Percentiles rank a stretch among this genome's conserved stretches.
phyloP scores from a whole-genome alignment of 169 alveolate species.

The Cryptosporidium viatorum region DNA sequence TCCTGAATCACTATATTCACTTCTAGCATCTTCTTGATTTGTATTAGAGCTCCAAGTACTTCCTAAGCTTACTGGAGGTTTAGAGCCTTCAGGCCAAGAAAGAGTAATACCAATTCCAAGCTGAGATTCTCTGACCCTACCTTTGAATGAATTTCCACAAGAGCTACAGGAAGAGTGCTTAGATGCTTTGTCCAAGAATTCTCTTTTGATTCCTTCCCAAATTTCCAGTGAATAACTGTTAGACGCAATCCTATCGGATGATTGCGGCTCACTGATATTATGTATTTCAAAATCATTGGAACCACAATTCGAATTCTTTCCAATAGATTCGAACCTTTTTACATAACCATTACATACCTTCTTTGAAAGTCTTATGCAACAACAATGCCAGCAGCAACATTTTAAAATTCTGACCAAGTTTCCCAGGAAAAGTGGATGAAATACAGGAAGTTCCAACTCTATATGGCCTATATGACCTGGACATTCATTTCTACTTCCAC shows the following conservation, averaged over 20 bases:
- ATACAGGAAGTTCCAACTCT: slow-evolving; percentile 91
- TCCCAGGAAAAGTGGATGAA: slow-evolving; percentile 93
- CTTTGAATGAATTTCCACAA: slow-evolving; percentile 57
- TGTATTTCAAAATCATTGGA: slow-evolving; percentile 69
- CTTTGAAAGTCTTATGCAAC: slow-evolving; percentile 77
- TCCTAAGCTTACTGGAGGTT: slow-evolving; percentile 65
- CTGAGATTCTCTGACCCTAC: slow-evolving; percentile 68
- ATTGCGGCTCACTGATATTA: slow-evolving; percentile 71
- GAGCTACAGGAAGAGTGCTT: slow-evolving; percentile 61
- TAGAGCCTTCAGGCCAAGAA: slow-evolving; percentile 72
- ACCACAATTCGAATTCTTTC: slow-evolving; percentile 78
- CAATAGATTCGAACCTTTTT: slow-evolving; percentile 77
- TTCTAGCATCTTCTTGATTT: neutral
- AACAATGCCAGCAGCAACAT: slow-evolving; percentile 85
- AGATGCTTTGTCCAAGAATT: slow-evolving; percentile 59
- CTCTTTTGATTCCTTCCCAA: slow-evolving; percentile 53
- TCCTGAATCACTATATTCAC: neutral
- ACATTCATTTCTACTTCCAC: slow-evolving; percentile 93
- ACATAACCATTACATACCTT: slow-evolving; percentile 77
- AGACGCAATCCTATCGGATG: slow-evolving; percentile 76
- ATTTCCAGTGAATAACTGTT: slow-evolving; percentile 68
- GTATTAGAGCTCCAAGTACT: slow-evolving; percentile 51
- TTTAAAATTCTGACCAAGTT: slow-evolving; percentile 89
- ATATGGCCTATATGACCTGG: slow-evolving; percentile 97
- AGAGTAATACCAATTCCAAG: slow-evolving; percentile 69